These are phyloP conservation scores for Cladosporium sp. DNA, from an alignment of 2,329 filamentous ascomycete genomes.

Conservation along the genomic window DNA sequence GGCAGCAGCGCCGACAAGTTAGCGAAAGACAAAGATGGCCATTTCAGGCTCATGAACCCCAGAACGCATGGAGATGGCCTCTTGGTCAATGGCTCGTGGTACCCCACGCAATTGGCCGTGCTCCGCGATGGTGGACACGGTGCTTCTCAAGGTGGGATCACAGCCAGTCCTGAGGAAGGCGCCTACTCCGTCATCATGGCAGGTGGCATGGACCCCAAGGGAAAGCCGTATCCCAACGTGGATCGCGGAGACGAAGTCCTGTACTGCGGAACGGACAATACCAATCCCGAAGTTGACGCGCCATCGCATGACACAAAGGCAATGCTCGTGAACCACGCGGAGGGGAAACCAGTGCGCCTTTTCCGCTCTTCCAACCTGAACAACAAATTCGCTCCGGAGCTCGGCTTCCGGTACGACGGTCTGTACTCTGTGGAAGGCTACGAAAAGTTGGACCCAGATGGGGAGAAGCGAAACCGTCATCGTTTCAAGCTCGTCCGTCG, in stretches of 20 bases:
- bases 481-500: conserved; percentile 52
- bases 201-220: conserved; percentile 33
- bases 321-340: conserved; percentile 45
- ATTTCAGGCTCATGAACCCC: conserved; percentile 31
- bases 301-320: conserved; percentile 43
- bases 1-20: conserved; percentile 22
- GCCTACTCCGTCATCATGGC: conserved; percentile 60
- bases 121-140: conserved; percentile 59
- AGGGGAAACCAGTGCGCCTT: conserved; percentile 51
- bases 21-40: conserved; percentile 22
- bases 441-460: conserved; percentile 43
- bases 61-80: conserved; percentile 44
- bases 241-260: conserved; percentile 54
- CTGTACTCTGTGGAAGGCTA: conserved; percentile 52
- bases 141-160: conserved; percentile 53
- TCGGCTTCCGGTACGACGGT: conserved; percentile 61
- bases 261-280: conserved; percentile 55
- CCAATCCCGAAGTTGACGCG: conserved; percentile 27
- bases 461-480: conserved; percentile 46
- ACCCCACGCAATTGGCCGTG: conserved; percentile 54
- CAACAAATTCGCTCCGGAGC: conserved; percentile 47
- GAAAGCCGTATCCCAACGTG: conserved; percentile 47
- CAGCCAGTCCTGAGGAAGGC: conserved; percentile 48
- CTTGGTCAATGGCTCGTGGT: conserved; percentile 56
- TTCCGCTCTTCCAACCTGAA: conserved; percentile 50